Percentiles rank a stretch among this genome's conserved stretches.
Conservation (phyloP, 2,329 filamentous ascomycete species). For the Penicillium brasilianum region DNA sequence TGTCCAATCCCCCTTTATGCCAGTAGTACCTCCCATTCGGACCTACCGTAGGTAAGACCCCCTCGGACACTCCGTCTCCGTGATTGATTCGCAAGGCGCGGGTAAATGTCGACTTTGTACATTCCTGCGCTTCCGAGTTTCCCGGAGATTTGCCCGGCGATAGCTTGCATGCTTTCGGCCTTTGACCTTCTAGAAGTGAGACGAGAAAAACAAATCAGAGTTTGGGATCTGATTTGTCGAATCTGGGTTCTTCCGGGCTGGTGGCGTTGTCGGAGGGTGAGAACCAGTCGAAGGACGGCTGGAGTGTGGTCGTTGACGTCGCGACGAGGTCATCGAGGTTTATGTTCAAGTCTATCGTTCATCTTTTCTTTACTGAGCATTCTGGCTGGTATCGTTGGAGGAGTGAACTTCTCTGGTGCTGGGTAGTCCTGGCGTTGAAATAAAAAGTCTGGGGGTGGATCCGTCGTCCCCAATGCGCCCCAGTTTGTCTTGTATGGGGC, state of each 20-base stretch:
- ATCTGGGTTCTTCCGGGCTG: neutral
- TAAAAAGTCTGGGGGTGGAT: conserved; percentile 15
- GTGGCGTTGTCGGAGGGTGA: conserved; percentile 9
- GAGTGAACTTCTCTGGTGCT: neutral
- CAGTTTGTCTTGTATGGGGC: conserved; percentile 15
- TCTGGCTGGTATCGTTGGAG: no score
- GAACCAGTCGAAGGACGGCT: neutral
- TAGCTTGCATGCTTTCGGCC: neutral
- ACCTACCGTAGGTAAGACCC: neutral
- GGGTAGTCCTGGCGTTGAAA: neutral
- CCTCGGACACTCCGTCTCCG: conserved; percentile 7
- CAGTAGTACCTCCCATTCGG: neutral
- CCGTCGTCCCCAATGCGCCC: conserved; percentile 15
- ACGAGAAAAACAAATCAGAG: neutral
- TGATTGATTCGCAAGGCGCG: conserved; percentile 2
- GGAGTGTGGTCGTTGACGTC: conserved; percentile 11
- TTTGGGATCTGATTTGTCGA: conserved; percentile 7
- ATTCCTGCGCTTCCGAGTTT: neutral
- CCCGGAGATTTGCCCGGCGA: conserved; percentile 11
- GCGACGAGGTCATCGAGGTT: conserved; percentile 9
- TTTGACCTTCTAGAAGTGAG: conserved; percentile 4
- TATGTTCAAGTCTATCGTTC: neutral
- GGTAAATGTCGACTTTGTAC: neutral
- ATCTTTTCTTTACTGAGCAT: neutral
- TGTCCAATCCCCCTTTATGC: no score